phyloP scores from a whole-genome alignment of 2,329 filamentous ascomycete genomes.

The Sporothrix humicola region DNA sequence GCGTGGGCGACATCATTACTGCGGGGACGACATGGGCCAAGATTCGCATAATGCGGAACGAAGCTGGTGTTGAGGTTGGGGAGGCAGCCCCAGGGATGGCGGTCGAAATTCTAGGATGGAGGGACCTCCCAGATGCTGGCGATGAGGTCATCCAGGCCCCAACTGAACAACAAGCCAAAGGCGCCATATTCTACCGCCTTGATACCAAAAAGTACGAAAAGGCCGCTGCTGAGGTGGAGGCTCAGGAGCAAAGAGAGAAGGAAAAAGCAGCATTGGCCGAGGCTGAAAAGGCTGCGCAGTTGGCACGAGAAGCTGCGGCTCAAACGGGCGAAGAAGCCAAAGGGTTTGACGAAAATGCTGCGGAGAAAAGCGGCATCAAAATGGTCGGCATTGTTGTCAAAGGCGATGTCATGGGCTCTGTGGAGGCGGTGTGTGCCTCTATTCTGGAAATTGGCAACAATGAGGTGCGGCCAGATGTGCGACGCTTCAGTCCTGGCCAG shows the following conservation, averaged over 20 bases:
- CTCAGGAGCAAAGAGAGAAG: constrained; percentile 67
- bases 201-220: constrained; percentile 74
- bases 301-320: too few species aligned
- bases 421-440: constrained; percentile 83
- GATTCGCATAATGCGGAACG: constrained; percentile 83
- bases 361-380: constrained; percentile 48
- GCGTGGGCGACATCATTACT: constrained; percentile 79
- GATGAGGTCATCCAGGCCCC: constrained; percentile 84
- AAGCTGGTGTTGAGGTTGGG: constrained; percentile 73
- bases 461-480: constrained; percentile 77
- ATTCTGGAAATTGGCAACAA: constrained; percentile 81
- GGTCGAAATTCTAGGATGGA: constrained; percentile 95
- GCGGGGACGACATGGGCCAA: constrained; percentile 88
- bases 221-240: constrained; percentile 81
- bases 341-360: constrained; percentile 29
- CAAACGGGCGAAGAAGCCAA: too few species aligned
- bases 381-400: constrained; percentile 85
- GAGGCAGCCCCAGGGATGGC: constrained; percentile 87
- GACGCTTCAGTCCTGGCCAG: constrained; percentile 77
- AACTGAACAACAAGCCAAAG: constrained; percentile 77
- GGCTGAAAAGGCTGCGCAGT: constrained; percentile 44
- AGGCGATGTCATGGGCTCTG: constrained; percentile 90
- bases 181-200: constrained; percentile 75
- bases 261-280: constrained; percentile 54
- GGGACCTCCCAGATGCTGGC: constrained; percentile 78